These are phyloP conservation scores for Penicillium taxi DNA, from an alignment of 495 filamentous ascomycete genomes.

Conservation along the genomic window DNA sequence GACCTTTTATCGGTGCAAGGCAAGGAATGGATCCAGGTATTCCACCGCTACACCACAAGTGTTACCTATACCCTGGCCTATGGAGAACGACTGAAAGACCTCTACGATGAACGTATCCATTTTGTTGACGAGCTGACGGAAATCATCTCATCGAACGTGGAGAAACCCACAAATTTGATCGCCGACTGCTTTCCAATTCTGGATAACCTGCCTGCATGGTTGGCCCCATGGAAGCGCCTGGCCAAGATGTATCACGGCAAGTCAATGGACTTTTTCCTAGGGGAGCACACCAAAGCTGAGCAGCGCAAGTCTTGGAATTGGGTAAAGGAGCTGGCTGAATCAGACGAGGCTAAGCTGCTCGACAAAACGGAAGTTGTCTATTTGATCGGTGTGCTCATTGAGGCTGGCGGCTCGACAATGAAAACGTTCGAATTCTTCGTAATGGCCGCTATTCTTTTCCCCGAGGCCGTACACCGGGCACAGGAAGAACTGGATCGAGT, in stretches of 20 bases:
- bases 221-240: conserved; percentile 15
- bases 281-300: conserved; percentile 8
- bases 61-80: conserved; percentile 16
- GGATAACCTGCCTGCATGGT: conserved; percentile 12
- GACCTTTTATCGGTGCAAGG: no score
- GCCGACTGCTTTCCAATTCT: conserved; percentile 17
- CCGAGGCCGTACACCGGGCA: conserved; percentile 26
- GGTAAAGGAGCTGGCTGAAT: conserved; percentile 5
- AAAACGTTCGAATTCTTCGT: conserved; percentile 15
- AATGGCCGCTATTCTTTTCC: conserved; percentile 10
- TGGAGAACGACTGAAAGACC: conserved; percentile 12
- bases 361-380: conserved; percentile 15
- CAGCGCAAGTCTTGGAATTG: conserved; percentile 7
- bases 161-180: conserved; percentile 7
- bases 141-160: conserved; percentile 12
- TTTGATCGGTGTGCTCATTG: conserved; percentile 16
- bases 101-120: conserved; percentile 8
- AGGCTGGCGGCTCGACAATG: conserved; percentile 14
- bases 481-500: conserved; percentile 51
- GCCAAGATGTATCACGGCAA: conserved; percentile 13
- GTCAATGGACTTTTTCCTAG: no score
- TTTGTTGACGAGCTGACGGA: conserved; percentile 11
- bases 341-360: conserved; percentile 5
- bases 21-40: no score
- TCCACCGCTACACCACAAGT: conserved; percentile 12